These are phyloP conservation scores for Mycena polygramma DNA, from an alignment of 768 basidiomycete genomes.

Conservation along the genomic window DNA sequence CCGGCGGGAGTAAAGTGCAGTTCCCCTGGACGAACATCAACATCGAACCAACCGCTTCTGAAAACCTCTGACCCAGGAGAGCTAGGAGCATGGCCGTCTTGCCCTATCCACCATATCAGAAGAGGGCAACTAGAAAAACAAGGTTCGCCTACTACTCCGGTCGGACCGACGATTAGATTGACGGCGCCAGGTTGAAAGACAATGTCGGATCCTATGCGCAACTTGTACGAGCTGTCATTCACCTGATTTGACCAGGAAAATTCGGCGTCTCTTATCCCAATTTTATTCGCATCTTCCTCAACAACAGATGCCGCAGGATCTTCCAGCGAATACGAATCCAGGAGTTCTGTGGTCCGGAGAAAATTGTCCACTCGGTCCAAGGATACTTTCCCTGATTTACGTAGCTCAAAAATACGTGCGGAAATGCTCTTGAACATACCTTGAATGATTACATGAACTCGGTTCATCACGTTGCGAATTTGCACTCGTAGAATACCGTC, in stretches of 20 bases:
- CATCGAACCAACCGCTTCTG: conserved; percentile 5
- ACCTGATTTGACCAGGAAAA: conserved; percentile 55
- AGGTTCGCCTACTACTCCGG: conserved; percentile 43
- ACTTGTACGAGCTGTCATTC: conserved; percentile 44
- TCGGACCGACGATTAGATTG: conserved; percentile 61
- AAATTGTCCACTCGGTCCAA: conserved; percentile 64
- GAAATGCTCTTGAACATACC: conserved; percentile 12
- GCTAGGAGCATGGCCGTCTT: conserved; percentile 66
- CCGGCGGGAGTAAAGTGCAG: conserved; percentile 57
- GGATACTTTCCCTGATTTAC: conserved; percentile 58
- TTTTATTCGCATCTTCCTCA: conserved; percentile 30
- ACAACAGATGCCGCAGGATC: neutral
- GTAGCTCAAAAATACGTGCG: neutral
- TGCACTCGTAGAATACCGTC: conserved; percentile 51
- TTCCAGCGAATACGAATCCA: conserved; percentile 43
- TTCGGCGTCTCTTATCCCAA: conserved; percentile 54
- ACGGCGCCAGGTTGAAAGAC: conserved; percentile 55
- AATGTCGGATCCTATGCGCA: conserved; percentile 57
- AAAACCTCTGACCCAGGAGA: conserved; percentile 50
- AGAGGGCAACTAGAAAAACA: neutral
- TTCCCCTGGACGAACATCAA: conserved; percentile 47
- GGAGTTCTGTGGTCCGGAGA: conserved; percentile 53
- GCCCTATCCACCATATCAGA: conserved; percentile 39
- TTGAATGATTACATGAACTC: conserved; percentile 46
- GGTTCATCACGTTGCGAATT: conserved; percentile 46